phyloP scores from a whole-genome alignment of 2,329 filamentous ascomycete genomes.

The Penicillium sp. region DNA sequence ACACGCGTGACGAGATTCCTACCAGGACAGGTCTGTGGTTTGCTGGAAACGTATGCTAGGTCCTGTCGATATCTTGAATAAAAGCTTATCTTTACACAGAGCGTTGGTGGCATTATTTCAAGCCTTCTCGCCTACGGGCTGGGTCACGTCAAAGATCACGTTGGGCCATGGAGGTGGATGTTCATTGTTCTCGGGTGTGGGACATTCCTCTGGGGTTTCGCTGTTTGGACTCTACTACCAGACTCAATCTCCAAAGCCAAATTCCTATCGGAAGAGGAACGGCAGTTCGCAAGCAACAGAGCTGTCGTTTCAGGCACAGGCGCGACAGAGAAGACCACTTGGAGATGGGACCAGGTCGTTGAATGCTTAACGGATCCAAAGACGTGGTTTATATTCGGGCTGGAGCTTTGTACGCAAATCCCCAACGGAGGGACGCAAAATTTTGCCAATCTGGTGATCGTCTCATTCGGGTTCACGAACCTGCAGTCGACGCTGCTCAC shows the following conservation, averaged over 20 bases:
- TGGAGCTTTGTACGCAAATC: slow-evolving; percentile 46
- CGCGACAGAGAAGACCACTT: slow-evolving; percentile 41
- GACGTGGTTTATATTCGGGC: slow-evolving; percentile 51
- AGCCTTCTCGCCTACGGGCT: slow-evolving; percentile 44
- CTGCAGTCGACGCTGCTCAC: slow-evolving; percentile 40
- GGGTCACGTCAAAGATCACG: slow-evolving; percentile 42
- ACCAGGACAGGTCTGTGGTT: slow-evolving; percentile 51
- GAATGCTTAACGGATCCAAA: slow-evolving; percentile 53
- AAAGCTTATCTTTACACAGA: slow-evolving; percentile 8
- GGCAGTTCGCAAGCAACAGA: slow-evolving; percentile 28
- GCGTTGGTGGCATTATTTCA: slow-evolving; percentile 14
- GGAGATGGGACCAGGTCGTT: slow-evolving; percentile 44
- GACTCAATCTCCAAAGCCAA: slow-evolving; percentile 48
- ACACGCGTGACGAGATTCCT: slow-evolving; percentile 50
- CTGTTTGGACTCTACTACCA: slow-evolving; percentile 44
- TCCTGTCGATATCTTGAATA: neutral
- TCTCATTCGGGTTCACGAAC: slow-evolving; percentile 17
- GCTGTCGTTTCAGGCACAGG: slow-evolving; percentile 46
- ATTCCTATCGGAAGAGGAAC: slow-evolving; percentile 51
- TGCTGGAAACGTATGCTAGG: slow-evolving; percentile 17
- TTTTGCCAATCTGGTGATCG: slow-evolving; percentile 32
- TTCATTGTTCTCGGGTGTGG: slow-evolving; percentile 47
- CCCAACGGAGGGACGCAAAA: slow-evolving; percentile 55
- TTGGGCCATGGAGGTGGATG: slow-evolving; percentile 41
- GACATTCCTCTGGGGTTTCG: slow-evolving; percentile 47